Conservation (phyloP, 2,329 filamentous ascomycete genomes). For the Epichloe brachyelytri region DNA sequence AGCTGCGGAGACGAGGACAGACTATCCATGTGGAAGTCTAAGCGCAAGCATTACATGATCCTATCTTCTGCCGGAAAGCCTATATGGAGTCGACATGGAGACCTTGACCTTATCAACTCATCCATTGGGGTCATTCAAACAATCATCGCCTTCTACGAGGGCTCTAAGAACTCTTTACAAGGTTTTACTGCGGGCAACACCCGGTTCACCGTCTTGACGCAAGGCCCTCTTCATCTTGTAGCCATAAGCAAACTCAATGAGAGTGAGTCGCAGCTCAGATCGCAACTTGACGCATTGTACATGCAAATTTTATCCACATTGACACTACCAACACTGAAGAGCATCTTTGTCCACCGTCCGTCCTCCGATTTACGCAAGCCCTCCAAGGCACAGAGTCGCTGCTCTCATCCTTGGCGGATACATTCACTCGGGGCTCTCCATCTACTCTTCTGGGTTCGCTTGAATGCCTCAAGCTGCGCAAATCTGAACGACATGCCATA, state of each 20-base stretch:
- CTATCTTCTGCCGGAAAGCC: conserved; percentile 93
- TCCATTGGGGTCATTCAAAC: conserved; percentile 95
- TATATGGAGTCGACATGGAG: conserved; percentile 90
- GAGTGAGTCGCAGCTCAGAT: conserved; percentile 74
- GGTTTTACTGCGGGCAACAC: conserved; percentile 80
- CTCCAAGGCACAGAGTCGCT: conserved; percentile 84
- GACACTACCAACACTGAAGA: conserved; percentile 73
- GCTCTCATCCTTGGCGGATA: conserved; percentile 83
- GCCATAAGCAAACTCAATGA: conserved; percentile 89
- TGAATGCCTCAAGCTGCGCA: conserved; percentile 85
- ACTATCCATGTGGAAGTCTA: conserved; percentile 70
- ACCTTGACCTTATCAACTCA: conserved; percentile 76
- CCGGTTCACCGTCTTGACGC: conserved; percentile 73
- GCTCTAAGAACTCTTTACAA: conserved; percentile 60
- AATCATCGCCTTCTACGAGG: conserved; percentile 93
- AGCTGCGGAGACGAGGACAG: conserved; percentile 41
- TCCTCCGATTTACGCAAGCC: conserved; percentile 89
- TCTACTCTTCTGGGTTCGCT: conserved; percentile 79
- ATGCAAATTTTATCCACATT: conserved; percentile 97
- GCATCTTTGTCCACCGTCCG: conserved; percentile 78
- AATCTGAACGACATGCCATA: conserved; percentile 72
- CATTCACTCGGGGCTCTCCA: conserved; percentile 84
- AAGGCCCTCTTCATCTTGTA: conserved; percentile 83
- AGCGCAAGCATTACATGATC: conserved; percentile 95
- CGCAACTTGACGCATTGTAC: conserved; percentile 85